Conservation (phyloP, 2,329 filamentous ascomycete genomes). For the Ophiocordyceps robertsii region DNA sequence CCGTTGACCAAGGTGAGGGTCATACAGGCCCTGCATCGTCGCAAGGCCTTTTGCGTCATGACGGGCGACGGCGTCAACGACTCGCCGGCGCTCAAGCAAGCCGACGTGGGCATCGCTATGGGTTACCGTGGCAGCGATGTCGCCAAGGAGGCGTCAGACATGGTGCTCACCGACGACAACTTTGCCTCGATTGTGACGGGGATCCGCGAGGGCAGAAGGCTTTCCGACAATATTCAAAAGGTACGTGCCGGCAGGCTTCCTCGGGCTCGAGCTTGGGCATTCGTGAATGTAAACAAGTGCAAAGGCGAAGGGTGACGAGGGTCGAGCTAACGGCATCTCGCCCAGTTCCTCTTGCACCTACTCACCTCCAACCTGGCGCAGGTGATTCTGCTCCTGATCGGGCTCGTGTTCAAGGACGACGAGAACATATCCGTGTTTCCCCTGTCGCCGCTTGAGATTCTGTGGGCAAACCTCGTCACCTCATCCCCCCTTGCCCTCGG, state of each 20-base stretch:
- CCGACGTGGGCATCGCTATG: constrained; percentile 68
- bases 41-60: constrained; percentile 58
- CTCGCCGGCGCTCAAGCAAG: constrained; percentile 57
- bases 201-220: constrained; percentile 54
- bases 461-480: constrained; percentile 67
- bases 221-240: constrained; percentile 65
- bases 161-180: constrained; percentile 80
- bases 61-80: constrained; percentile 68
- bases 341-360: constrained; percentile 47
- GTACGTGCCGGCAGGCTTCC: constrained; percentile 22
- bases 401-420: constrained; percentile 53
- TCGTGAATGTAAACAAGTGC: not conserved
- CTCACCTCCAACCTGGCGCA: constrained; percentile 59
- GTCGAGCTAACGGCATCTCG: not conserved
- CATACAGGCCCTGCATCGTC: constrained; percentile 59
- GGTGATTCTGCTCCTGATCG: constrained; percentile 54
- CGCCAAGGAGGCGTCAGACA: constrained; percentile 71
- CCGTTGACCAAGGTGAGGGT: constrained; percentile 62
- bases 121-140: constrained; percentile 58
- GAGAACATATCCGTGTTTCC: constrained; percentile 51
- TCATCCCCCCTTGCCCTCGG: constrained; percentile 60
- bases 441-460: constrained; percentile 57
- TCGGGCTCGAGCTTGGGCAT: not conserved
- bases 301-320: not conserved
- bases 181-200: constrained; percentile 70